Evolutionary conservation across 176 grass and related monocot species (phyloP).

Genomic region (Dactylis glomerata): DNA sequence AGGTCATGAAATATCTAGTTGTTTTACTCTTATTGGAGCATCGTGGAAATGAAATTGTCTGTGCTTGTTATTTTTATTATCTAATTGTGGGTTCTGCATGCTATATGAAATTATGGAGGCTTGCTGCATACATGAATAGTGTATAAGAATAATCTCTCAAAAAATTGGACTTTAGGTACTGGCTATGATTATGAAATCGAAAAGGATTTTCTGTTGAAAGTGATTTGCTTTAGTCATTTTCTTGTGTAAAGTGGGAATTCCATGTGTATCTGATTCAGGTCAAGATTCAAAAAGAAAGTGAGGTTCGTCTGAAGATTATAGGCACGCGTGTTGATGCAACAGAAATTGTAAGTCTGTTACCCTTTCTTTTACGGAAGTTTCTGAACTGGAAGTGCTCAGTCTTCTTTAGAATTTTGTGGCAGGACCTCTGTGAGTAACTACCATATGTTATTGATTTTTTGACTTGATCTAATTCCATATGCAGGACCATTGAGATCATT

Average conservation of each 20-base stretch:
- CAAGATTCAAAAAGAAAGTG: slow-evolving; percentile 97
- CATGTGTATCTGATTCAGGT: slow-evolving; percentile 48
- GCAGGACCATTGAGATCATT: neutral
- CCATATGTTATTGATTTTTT: neutral
- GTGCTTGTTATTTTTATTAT: neutral
- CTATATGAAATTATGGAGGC: neutral
- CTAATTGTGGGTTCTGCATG: neutral
- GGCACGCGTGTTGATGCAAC: slow-evolving; percentile 95
- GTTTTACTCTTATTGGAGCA: neutral
- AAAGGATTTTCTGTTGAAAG: neutral
- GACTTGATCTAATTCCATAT: neutral
- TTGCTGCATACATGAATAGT: neutral
- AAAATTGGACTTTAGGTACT: neutral
- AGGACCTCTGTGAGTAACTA: neutral
- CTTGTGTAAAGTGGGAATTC: neutral
- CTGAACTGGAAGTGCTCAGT: neutral
- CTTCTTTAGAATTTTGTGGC: neutral
- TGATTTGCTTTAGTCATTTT: neutral
- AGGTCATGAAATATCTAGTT: neutral
- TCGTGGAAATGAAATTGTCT: neutral
- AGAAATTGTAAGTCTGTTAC: slow-evolving; percentile 75
- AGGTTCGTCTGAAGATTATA: slow-evolving; percentile 96
- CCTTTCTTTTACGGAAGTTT: neutral
- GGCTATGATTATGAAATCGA: neutral
- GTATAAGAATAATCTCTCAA: neutral